Percentiles rank a stretch among this genome's conserved stretches.
Conservation (phyloP, 805 yeast genomes). For the Yarrowia porcina region DNA sequence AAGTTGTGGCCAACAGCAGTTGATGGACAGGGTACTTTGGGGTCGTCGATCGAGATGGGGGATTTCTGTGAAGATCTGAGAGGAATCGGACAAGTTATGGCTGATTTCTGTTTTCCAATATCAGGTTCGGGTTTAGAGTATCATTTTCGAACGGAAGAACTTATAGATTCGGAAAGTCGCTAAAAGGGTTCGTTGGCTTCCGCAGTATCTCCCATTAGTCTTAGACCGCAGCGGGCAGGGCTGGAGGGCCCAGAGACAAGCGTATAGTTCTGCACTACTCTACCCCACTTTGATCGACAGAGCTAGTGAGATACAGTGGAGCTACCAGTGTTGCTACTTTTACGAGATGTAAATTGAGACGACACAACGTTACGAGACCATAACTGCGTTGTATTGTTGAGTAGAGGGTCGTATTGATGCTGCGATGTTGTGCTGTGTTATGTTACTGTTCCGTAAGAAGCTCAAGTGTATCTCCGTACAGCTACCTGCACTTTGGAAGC, state of each 20-base stretch:
- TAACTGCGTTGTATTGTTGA: no score
- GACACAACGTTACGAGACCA: not conserved
- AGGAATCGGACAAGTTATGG: not conserved
- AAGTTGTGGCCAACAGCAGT: not conserved
- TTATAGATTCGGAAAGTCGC: not conserved
- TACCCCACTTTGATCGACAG: not conserved
- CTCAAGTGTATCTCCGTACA: no score
- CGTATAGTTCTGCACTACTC: constrained; percentile 10
- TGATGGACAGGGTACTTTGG: constrained; percentile 6
- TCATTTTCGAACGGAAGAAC: not conserved
- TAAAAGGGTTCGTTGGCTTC: not conserved
- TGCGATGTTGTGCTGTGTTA: no score
- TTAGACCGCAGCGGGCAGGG: not conserved
- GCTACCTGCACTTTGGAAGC: no score
- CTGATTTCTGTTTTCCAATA: not conserved
- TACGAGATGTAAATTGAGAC: no score
- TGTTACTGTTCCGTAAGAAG: no score
- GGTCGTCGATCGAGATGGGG: constrained; percentile 1
- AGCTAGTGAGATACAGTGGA: not conserved
- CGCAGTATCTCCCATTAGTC: not conserved
- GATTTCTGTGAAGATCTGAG: not conserved
- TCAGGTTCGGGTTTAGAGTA: not conserved
- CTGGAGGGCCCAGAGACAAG: not conserved
- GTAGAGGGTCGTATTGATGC: no score
- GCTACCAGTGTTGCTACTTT: not conserved